Base-by-base conservation (phyloP, 2,329 filamentous ascomycete genomes). In the Fusarium gaditjirri region DNA sequence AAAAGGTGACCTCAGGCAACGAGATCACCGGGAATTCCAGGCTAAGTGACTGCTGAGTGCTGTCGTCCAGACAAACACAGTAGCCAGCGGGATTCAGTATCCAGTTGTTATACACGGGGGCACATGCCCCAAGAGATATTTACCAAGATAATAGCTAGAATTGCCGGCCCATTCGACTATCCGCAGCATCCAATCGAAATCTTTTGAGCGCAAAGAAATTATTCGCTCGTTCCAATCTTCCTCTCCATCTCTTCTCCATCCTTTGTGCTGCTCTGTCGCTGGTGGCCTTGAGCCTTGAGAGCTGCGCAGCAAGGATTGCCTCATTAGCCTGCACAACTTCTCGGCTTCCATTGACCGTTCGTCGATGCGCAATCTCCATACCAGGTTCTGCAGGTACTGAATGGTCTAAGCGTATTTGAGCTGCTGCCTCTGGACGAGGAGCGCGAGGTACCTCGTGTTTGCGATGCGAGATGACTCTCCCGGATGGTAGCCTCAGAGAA, bases 151-250 rank as follows among this genome's bases (percentile, higher is more conserved):
- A n/a, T n/a, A n/a, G n/a, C n/a, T n/a, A n/a, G n/a, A n/a, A 29
- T 29, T 29, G 27, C 5, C 27, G 54, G 0, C 44, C 60, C 55
- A 63, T 63, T 16, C 55, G n/a, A 27, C 43, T 29, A 21, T 63
- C 61, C 2, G 43, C 43, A 11, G 55, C 43, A 52, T 63, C 55
- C 3, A 63, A 5, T 25, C 10, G 43, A 5, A 63, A 44, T 0
- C 61, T 49, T 13, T 63, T 61, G 2, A 61, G 7, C 14, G 44
- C 55, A 38, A 63, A 61, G 21, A 61, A 50, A 23, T 63, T 63
- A 4, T 63, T 63, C 2, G 55, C 44, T 11, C 44, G 21, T 6
- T 61, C 61, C 2, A 63, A 12, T 1, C 55, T 19, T 2, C 61
- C 61, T 1, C 38, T 25, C 27, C 31, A 50, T 0, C 44, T 0